Percentiles rank a stretch among this genome's conserved stretches.
These are phyloP conservation scores for Elaphomyces granulatus DNA, from an alignment of 495 filamentous ascomycete genomes.

Conservation along the genomic window DNA sequence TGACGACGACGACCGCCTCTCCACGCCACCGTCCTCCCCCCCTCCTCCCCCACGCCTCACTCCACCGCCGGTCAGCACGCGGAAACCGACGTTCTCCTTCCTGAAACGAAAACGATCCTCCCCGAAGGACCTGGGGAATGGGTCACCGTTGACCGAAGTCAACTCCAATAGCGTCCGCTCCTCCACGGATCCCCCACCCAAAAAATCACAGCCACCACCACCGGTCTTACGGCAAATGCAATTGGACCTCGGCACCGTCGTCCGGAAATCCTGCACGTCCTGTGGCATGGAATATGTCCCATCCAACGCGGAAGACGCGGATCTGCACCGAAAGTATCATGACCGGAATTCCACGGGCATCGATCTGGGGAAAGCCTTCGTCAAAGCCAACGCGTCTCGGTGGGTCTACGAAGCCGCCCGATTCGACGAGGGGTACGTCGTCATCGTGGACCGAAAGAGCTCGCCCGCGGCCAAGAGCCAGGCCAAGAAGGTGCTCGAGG, in stretches of 20 bases:
- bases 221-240: slow-evolving; percentile 46
- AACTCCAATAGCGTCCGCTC: slow-evolving; percentile 37
- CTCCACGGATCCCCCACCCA: slow-evolving; percentile 26
- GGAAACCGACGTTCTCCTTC: slow-evolving; percentile 38
- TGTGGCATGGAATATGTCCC: slow-evolving; percentile 64
- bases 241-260: slow-evolving; percentile 47
- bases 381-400: slow-evolving; percentile 32
- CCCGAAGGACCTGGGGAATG: slow-evolving; percentile 19
- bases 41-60: slow-evolving; percentile 42
- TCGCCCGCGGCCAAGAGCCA: slow-evolving; percentile 39
- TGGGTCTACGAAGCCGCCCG: slow-evolving; percentile 32
- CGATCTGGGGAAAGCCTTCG: slow-evolving; percentile 43
- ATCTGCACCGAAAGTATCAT: slow-evolving; percentile 54
- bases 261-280: slow-evolving; percentile 43
- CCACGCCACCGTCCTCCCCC: slow-evolving; percentile 34
- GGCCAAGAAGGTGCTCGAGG: slow-evolving; percentile 46
- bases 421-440: slow-evolving; percentile 38
- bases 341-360: slow-evolving; percentile 50
- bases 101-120: slow-evolving; percentile 38
- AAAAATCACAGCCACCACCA: slow-evolving; percentile 18
- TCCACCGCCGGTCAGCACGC: slow-evolving; percentile 40
- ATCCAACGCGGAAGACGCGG: slow-evolving; percentile 47
- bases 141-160: slow-evolving; percentile 34
- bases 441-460: slow-evolving; percentile 42
- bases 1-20: slow-evolving; percentile 37